These are phyloP conservation scores for Botrytis pseudocinerea DNA, from an alignment of 2,329 filamentous ascomycete species.

Conservation along the genomic window DNA sequence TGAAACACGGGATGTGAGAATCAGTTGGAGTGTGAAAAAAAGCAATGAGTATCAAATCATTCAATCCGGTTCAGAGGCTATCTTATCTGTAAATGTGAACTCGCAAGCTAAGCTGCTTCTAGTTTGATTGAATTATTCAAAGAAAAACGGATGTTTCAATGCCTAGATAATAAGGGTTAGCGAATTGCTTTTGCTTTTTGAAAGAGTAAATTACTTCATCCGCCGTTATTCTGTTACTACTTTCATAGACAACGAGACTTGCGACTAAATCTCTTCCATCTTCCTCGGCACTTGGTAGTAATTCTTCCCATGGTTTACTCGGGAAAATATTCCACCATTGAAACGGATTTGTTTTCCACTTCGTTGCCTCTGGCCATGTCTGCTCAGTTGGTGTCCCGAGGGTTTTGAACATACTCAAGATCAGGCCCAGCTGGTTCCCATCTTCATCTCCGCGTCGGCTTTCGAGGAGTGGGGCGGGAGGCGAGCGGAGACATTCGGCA, in stretches of 20 bases:
- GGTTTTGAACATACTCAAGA: constrained; percentile 89
- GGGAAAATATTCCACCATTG: constrained; percentile 83
- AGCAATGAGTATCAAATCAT: neutral
- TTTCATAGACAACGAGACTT: constrained; percentile 72
- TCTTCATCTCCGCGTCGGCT: constrained; percentile 71
- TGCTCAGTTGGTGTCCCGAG: constrained; percentile 81
- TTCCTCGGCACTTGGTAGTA: constrained; percentile 63
- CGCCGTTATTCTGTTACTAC: constrained; percentile 64
- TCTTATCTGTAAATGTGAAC: neutral
- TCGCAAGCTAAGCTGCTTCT: neutral
- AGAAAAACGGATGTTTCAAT: constrained; percentile 20
- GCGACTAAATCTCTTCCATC: constrained; percentile 65
- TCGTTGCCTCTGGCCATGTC: constrained; percentile 77
- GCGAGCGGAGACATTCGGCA: constrained; percentile 66
- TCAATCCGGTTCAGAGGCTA: neutral
- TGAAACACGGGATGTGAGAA: neutral
- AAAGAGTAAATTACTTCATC: constrained; percentile 49
- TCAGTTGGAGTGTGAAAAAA: neutral
- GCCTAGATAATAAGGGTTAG: constrained; percentile 9
- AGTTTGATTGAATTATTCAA: neutral
- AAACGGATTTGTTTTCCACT: constrained; percentile 76
- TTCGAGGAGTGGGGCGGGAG: constrained; percentile 71
- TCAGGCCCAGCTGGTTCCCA: constrained; percentile 87
- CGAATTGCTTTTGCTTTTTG: neutral
- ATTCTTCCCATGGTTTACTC: constrained; percentile 63